Evolutionary conservation across 2,329 filamentous ascomycete genomes (phyloP).

Genomic region (Aspergillus quadricinctus): DNA sequence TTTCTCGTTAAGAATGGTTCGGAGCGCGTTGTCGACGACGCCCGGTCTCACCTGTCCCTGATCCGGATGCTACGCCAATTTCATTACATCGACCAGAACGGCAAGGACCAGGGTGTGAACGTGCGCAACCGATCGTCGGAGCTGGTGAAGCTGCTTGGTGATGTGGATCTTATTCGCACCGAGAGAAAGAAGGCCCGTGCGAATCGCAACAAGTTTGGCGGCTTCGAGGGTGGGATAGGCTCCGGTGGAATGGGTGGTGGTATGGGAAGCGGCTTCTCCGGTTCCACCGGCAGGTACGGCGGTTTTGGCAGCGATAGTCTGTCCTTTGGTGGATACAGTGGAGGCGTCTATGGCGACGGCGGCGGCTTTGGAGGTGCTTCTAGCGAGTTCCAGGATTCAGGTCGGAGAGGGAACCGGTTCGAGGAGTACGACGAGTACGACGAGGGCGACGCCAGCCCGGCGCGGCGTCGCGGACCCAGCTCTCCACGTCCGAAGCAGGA

Average conservation of each 20-base stretch:
- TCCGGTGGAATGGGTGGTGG: slow-evolving; percentile 52
- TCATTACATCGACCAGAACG: slow-evolving; percentile 92
- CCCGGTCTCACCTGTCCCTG: slow-evolving; percentile 87
- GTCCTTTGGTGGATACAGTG: slow-evolving; percentile 63
- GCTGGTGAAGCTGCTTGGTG: slow-evolving; percentile 84
- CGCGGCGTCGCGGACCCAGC: slow-evolving; percentile 50
- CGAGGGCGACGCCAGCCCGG: slow-evolving; percentile 59
- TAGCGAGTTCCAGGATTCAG: slow-evolving; percentile 64
- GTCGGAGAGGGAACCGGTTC: slow-evolving; percentile 67
- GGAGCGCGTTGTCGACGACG: slow-evolving; percentile 95
- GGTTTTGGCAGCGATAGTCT: slow-evolving; percentile 81
- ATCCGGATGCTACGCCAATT: slow-evolving; percentile 99
- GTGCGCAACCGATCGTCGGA: slow-evolving; percentile 96
- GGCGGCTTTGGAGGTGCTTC: slow-evolving; percentile 82
- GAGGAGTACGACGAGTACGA: slow-evolving; percentile 98
- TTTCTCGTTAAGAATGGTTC: slow-evolving; percentile 98
- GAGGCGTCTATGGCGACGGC: slow-evolving; percentile 87
- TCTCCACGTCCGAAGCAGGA: slow-evolving; percentile 37
- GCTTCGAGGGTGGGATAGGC: slow-evolving; percentile 76
- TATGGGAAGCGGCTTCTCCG: slow-evolving; percentile 45
- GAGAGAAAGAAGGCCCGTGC: slow-evolving; percentile 82
- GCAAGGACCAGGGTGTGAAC: slow-evolving; percentile 97
- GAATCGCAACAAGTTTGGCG: slow-evolving; percentile 92
- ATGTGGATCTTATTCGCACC: slow-evolving; percentile 53
- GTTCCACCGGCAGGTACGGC: slow-evolving; percentile 65